Conservation (phyloP, 192 early-diverging fungal species). For the Lobulomyces angularis region DNA sequence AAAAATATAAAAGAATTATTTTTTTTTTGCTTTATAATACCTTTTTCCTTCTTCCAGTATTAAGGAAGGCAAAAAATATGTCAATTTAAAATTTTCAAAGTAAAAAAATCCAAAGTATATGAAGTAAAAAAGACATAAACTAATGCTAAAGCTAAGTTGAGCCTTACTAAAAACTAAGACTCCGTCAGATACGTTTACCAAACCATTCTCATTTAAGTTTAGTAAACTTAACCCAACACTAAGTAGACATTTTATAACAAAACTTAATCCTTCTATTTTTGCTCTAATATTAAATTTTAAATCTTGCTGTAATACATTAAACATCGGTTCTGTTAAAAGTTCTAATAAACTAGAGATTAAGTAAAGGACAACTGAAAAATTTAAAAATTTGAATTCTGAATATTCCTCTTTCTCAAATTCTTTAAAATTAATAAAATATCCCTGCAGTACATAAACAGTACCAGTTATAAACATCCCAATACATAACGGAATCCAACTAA, state of each 20-base stretch:
- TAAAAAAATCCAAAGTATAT: background rate
- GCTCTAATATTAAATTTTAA: slow-evolving; percentile 70
- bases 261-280: slow-evolving; percentile 66
- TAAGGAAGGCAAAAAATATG: no score
- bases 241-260: slow-evolving; percentile 56
- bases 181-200: no score
- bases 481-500: background rate
- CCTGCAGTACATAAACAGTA: slow-evolving; percentile 6
- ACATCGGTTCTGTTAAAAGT: slow-evolving; percentile 75
- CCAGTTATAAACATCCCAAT: background rate
- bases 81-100: slow-evolving; percentile 3
- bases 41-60: no score
- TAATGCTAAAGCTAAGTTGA: background rate
- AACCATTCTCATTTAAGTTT: slow-evolving; percentile 19
- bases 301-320: slow-evolving; percentile 53
- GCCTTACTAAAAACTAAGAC: background rate
- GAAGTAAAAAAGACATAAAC: background rate
- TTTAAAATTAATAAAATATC: no score
- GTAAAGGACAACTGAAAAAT: slow-evolving; percentile 57
- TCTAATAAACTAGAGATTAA: slow-evolving; percentile 68
- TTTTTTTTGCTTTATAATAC: no score
- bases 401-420: no score
- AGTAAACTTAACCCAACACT: slow-evolving; percentile 52
- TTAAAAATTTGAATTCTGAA: no score
- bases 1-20: background rate